These are phyloP conservation scores for Boletus reticuloceps DNA, from an alignment of 768 basidiomycete genomes.

Conservation along the genomic window DNA sequence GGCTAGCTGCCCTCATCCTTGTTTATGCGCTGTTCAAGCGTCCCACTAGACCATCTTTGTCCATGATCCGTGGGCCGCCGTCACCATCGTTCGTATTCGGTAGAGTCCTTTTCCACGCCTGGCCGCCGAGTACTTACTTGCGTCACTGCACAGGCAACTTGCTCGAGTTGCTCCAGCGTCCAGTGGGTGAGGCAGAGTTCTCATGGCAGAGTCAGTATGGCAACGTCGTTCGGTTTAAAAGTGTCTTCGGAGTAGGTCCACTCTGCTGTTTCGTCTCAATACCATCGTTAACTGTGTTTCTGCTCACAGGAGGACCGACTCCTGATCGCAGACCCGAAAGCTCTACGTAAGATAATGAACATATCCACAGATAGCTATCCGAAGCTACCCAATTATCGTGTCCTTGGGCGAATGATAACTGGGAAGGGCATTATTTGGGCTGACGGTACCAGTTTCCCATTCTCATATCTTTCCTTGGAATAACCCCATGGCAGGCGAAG, in stretches of 20 bases:
- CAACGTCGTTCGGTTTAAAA: slow-evolving; percentile 22
- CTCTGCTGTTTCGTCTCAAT: not conserved
- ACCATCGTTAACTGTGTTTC: not conserved
- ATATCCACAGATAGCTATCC: slow-evolving; percentile 41
- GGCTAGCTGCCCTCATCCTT: not conserved
- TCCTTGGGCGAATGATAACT: slow-evolving; percentile 1
- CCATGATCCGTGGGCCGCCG: slow-evolving; percentile 12
- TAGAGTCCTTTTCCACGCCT: not conserved
- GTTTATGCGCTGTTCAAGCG: not conserved
- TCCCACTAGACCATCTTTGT: slow-evolving; percentile 4
- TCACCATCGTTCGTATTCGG: slow-evolving; percentile 17
- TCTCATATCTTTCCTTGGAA: slow-evolving; percentile 7
- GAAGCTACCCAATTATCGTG: slow-evolving; percentile 30
- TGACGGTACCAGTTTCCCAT: slow-evolving; percentile 28
- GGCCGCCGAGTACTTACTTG: slow-evolving; percentile 8
- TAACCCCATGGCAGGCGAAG: slow-evolving; percentile 27
- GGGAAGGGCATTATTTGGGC: slow-evolving; percentile 40
- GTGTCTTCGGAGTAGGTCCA: slow-evolving; percentile 19
- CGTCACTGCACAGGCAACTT: slow-evolving; percentile 21
- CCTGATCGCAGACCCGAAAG: slow-evolving; percentile 46
- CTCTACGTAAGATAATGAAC: slow-evolving; percentile 36
- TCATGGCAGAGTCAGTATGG: slow-evolving; percentile 30
- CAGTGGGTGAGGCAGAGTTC: slow-evolving; percentile 28
- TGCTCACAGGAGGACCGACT: slow-evolving; percentile 41
- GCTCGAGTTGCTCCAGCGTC: slow-evolving; percentile 22